A percentile compares a stretch with the other conserved stretches of the same genome.
phyloP scores from a whole-genome alignment of 2,329 filamentous ascomycete genomes.

The Phoma sp. region DNA sequence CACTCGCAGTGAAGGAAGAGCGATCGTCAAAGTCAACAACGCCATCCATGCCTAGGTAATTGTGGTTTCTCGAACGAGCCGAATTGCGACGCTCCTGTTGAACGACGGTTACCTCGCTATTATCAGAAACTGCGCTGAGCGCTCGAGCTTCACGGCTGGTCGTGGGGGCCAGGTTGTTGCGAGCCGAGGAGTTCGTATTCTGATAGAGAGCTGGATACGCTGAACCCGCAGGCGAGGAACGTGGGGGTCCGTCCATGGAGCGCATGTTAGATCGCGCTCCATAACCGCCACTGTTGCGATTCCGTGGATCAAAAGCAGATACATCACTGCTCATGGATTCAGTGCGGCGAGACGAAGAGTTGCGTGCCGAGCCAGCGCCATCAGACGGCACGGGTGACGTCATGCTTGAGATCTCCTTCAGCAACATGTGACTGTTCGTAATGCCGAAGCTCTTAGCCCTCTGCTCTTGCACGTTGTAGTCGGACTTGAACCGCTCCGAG shows the following conservation, averaged over 20 bases:
- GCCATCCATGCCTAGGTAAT: slow-evolving; percentile 37
- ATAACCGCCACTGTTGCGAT: slow-evolving; percentile 71
- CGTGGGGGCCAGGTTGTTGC: slow-evolving; percentile 24
- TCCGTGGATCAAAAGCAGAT: slow-evolving; percentile 43
- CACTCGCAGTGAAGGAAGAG: slow-evolving; percentile 18
- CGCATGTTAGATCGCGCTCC: slow-evolving; percentile 39
- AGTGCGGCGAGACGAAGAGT: slow-evolving; percentile 54
- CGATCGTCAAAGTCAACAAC: slow-evolving; percentile 34
- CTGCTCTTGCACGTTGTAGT: slow-evolving; percentile 74
- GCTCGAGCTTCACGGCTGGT: slow-evolving; percentile 33
- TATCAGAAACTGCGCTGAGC: slow-evolving; percentile 35
- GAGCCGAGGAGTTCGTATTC: slow-evolving; percentile 22
- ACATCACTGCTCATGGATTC: slow-evolving; percentile 50
- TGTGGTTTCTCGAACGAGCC: slow-evolving; percentile 27
- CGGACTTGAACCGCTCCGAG: slow-evolving; percentile 75
- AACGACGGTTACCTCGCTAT: slow-evolving; percentile 37
- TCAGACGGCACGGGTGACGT: slow-evolving; percentile 59
- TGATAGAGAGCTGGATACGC: slow-evolving; percentile 33
- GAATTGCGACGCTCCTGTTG: slow-evolving; percentile 32
- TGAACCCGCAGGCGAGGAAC: slow-evolving; percentile 35
- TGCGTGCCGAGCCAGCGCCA: slow-evolving; percentile 49
- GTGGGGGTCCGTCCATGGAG: slow-evolving; percentile 37
- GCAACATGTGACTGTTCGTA: slow-evolving; percentile 66
- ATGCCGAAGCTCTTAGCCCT: slow-evolving; percentile 75
- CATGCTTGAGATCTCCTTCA: slow-evolving; percentile 67